Conservation (phyloP, 495 filamentous ascomycete species). For the Aspergillus indologenus region DNA sequence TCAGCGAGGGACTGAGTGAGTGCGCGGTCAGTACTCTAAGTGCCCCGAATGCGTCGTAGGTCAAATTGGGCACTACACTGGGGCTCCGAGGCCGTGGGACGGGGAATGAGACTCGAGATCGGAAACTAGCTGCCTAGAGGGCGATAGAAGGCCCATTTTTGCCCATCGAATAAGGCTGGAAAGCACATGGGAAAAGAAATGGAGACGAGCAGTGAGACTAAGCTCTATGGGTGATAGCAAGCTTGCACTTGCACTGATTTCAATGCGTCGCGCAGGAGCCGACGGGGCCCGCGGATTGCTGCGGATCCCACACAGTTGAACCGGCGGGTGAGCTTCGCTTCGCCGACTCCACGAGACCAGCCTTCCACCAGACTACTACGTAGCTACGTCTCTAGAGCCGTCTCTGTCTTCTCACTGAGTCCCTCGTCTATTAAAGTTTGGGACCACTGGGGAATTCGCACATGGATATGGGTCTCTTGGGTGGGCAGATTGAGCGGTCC, state of each 20-base stretch:
- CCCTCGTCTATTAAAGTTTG: slow-evolving; percentile 24
- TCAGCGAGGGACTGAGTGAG: neutral
- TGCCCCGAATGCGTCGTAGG: neutral
- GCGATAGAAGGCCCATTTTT: neutral
- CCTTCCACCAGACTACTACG: neutral
- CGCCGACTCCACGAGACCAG: slow-evolving; percentile 15
- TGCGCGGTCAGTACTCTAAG: neutral
- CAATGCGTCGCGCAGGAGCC: neutral
- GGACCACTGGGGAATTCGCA: slow-evolving; percentile 14
- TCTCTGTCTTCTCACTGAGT: no score
- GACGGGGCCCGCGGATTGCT: neutral
- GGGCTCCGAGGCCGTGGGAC: neutral
- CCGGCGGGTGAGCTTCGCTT: slow-evolving; percentile 15
- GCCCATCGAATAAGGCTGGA: neutral
- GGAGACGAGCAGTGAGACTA: neutral
- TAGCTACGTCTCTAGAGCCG: no score
- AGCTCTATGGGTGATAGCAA: neutral
- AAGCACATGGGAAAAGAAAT: neutral
- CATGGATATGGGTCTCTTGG: slow-evolving; percentile 18
- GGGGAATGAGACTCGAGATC: neutral
- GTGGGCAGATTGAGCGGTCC: neutral
- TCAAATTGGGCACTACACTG: neutral
- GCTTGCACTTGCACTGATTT: neutral
- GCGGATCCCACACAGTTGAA: slow-evolving; percentile 7
- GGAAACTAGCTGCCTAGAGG: neutral